phyloP scores from a whole-genome alignment of 345 rosid species.

The Boechera divaricarpa region DNA sequence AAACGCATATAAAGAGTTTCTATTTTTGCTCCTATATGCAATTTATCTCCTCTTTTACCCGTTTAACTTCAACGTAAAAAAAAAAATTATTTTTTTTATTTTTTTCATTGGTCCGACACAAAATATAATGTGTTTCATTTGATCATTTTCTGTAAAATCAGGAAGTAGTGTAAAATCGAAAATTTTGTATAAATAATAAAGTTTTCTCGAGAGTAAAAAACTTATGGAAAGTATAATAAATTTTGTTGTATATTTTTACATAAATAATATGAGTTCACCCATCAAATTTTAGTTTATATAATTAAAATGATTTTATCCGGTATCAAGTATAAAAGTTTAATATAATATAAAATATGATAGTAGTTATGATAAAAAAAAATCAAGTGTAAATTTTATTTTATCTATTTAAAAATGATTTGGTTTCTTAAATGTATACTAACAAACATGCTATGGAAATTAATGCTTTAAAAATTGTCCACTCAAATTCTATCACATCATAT shows the following conservation, averaged over 20 bases:
- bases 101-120: slow-evolving; percentile 9
- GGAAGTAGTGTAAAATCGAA: neutral
- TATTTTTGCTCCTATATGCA: slow-evolving; percentile 41
- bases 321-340: neutral
- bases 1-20: slow-evolving; percentile 43
- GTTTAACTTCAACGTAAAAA: slow-evolving; percentile 27
- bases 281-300: neutral
- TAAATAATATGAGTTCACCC: neutral
- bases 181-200: too few species aligned
- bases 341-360: neutral
- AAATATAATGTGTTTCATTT: neutral
- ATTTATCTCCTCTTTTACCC: slow-evolving; percentile 25
- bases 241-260: too few species aligned
- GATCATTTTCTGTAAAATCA: neutral
- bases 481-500: slow-evolving; percentile 25
- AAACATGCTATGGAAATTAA: neutral
- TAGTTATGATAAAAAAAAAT: neutral
- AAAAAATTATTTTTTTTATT: neutral
- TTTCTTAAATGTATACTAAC: neutral
- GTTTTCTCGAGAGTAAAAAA: too few species aligned
- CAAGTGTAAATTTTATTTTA: neutral
- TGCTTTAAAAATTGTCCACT: slow-evolving; percentile 13
- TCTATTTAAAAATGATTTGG: neutral
- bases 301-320: neutral
- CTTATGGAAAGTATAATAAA: too few species aligned